Base-by-base conservation (phyloP, 176 grass and related monocot species). In the Thalia dealbata region DNA sequence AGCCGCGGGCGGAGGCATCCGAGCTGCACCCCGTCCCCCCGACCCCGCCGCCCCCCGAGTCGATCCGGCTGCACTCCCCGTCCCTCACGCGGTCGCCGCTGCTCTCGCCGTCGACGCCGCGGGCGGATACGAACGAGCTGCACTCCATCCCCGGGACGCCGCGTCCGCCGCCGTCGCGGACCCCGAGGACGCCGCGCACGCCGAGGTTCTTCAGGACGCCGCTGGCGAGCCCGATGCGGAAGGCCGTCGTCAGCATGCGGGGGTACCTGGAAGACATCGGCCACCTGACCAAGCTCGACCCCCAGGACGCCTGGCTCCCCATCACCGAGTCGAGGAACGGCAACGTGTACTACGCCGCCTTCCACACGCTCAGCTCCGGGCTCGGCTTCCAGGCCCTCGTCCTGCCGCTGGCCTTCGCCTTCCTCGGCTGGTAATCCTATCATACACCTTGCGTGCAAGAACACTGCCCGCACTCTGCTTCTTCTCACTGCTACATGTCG, bases 381-480 rank as follows among this genome's bases (percentile, higher is more conserved):
- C 88, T 99, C 44, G 95, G 95, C 3, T 99, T 93, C 87, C 95
- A 99, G 78, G 95, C 95, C 27, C 85, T 99, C 50, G 83, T 93
- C 69, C 71, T 99, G 51, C 95, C 95, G 27, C 72, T 73, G 22
- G 87, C 95, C 62, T 99, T 99, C 85, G 75, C 81, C 42, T 73
- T 63, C 29, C 95, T 99, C 62, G 90, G 95, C 63, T 99, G 95
- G 93, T 96, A 10, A 83, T 61, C 18, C 54, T 16, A 6, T 72
- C 12, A 10, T 18, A 61, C 35, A 23, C 55, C 52, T 56, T 19
- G 8, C 2, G 15, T 58, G 30, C 25, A 38, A 13, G n/a, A n/a
- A n/a, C n/a, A n/a, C n/a, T n/a, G n/a, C n/a, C 0, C 16, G 24
- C 24, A 3, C 18, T 61, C 4, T 14, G 29, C 14, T 3, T 1